Percentiles rank a stretch among this genome's conserved stretches.
Evolutionary conservation across 345 rosid genomes (phyloP).

Genomic region (Acer campestre): DNA sequence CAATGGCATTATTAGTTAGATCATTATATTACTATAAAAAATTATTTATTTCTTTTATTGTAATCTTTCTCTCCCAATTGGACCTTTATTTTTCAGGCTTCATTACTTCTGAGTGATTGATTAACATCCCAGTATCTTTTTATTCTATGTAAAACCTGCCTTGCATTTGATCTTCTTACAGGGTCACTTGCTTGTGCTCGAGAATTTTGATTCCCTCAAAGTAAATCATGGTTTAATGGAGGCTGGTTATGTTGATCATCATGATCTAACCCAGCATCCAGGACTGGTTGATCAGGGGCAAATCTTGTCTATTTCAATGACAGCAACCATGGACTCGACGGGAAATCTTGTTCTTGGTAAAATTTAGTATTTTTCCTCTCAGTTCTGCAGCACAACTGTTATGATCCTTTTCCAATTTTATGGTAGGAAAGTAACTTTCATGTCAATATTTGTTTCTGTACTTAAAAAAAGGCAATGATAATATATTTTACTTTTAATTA

Average conservation of each 20-base stretch:
- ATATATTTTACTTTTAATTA: background rate
- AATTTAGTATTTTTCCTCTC: background rate
- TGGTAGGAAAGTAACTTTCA: background rate
- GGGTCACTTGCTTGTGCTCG: slow-evolving; percentile 91
- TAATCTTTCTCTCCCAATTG: background rate
- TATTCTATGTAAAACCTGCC: slow-evolving; percentile 6
- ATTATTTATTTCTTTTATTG: background rate
- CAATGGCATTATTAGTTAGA: background rate
- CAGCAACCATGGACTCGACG: slow-evolving; percentile 69
- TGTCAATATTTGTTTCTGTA: background rate
- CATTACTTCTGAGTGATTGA: background rate
- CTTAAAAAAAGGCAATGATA: background rate
- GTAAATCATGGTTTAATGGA: slow-evolving; percentile 91
- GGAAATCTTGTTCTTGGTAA: slow-evolving; percentile 90
- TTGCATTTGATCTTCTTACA: slow-evolving; percentile 34
- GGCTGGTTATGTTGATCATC: slow-evolving; percentile 64
- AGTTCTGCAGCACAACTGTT: background rate
- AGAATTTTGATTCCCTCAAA: slow-evolving; percentile 56
- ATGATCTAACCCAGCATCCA: slow-evolving; percentile 23
- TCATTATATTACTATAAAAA: background rate
- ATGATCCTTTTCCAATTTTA: background rate
- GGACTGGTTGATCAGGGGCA: slow-evolving; percentile 39
- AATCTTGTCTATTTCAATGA: slow-evolving; percentile 74
- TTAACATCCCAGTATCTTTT: background rate
- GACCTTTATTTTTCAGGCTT: background rate